Evolutionary conservation across 2,329 filamentous ascomycete species (phyloP).

Genomic region (Colletotrichum trifolii): DNA sequence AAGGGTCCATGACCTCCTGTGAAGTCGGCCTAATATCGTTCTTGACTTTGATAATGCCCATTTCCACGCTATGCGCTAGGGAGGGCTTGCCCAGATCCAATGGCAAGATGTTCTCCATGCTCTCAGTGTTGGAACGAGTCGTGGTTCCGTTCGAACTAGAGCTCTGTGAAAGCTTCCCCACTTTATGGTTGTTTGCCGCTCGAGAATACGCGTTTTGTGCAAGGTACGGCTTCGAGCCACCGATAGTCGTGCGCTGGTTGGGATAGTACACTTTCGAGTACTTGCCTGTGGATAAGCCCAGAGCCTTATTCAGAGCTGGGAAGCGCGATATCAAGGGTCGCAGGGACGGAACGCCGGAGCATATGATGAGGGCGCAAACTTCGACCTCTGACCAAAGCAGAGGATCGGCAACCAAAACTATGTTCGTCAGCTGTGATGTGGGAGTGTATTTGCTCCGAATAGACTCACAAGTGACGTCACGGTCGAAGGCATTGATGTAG

Average conservation of each 20-base stretch:
- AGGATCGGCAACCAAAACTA: slow-evolving; percentile 42
- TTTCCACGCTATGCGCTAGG: slow-evolving; percentile 28
- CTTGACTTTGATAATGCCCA: slow-evolving; percentile 32
- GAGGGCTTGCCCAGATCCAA: slow-evolving; percentile 28
- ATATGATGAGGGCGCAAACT: slow-evolving; percentile 46
- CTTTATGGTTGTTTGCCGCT: slow-evolving; percentile 1
- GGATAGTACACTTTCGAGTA: slow-evolving; percentile 29
- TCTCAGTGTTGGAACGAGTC: slow-evolving; percentile 19
- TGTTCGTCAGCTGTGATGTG: background rate
- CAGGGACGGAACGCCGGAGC: slow-evolving; percentile 47
- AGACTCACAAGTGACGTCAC: slow-evolving; percentile 41
- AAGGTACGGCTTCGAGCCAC: slow-evolving; percentile 24
- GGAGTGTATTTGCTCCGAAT: background rate
- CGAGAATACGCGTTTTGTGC: slow-evolving; percentile 26
- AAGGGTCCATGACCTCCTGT: slow-evolving; percentile 28
- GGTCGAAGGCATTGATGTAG: slow-evolving; percentile 40
- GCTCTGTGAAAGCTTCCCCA: slow-evolving; percentile 21
- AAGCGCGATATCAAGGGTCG: slow-evolving; percentile 44
- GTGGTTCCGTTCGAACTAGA: slow-evolving; percentile 20
- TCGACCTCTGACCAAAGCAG: slow-evolving; percentile 47
- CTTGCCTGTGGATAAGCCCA: slow-evolving; percentile 42
- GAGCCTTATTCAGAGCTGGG: slow-evolving; percentile 43
- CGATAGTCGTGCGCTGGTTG: slow-evolving; percentile 28
- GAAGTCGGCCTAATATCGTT: slow-evolving; percentile 19
- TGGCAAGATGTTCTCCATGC: slow-evolving; percentile 31